Base-by-base conservation (phyloP, 1,139 yeast species). In the Lodderomyces metapsilosis region DNA sequence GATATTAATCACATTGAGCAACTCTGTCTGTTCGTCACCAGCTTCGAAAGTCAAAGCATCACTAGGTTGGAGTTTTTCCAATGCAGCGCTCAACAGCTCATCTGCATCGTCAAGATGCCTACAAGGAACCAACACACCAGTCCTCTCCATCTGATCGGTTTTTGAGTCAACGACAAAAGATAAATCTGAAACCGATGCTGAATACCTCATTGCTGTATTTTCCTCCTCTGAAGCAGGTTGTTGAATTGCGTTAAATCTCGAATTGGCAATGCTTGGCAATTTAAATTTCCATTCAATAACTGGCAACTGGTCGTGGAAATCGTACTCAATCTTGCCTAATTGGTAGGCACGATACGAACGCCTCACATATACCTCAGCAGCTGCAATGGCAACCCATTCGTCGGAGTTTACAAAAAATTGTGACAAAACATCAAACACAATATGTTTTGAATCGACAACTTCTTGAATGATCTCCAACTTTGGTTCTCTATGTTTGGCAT, bases 291-390 rank as follows among this genome's bases (percentile, higher is more conserved):
- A 92, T 53, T 87, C 84, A 50, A 88, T 76, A 40, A 87, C 76
- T 41, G 94, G 92, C 44, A 81, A 67, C 40, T 74, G 71, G 46
- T 78, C 78, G 47, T 82, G 77, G 58, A 71, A 69, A 50, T 76
- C 78, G 59, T 88, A 87, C 43, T 73, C 68, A 44, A 92, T 77
- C 47, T 83, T 84, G 43, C 88, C 86, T 50, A 92, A 82, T 32
- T 89, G 84, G 67, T 94, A 94, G 34, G 98, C 98, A 61, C 98
- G 83, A 74, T 91, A 92, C 39, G 98, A 95, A 62, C 98, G 86
- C 66, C 98, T 85, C 45, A 91, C 84, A 64, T 92, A 92, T 44
- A 92, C 95, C 66, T 92, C 98, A 38, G 95, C 88, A 34, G 98
- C 98, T 30, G 98, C 98, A 56, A 92, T 79, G 4, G 94, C 86